Conservation (phyloP, 768 basidiomycete genomes). For the Coprinellus micaceus region DNA sequence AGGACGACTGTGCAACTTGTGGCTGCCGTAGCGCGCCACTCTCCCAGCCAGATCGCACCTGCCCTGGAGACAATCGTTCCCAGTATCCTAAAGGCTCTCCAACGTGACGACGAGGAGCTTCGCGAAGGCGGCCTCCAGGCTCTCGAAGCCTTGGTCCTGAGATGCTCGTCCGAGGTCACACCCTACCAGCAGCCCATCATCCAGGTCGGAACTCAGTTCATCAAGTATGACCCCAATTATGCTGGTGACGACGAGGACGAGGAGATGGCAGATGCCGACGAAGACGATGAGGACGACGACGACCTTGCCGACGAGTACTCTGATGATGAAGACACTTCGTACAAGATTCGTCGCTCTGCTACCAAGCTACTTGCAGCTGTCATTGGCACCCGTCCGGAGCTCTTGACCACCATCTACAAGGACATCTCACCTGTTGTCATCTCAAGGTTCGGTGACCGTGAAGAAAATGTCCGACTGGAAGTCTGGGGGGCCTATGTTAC, state of each 20-base stretch:
- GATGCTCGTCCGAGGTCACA: conserved; percentile 80
- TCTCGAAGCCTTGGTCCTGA: conserved; percentile 77
- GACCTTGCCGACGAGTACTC: conserved; percentile 70
- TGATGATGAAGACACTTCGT: conserved; percentile 97
- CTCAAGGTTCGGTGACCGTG: conserved; percentile 89
- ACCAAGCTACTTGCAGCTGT: conserved; percentile 85
- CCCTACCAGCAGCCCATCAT: conserved; percentile 67
- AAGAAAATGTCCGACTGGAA: conserved; percentile 91
- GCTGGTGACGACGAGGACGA: conserved; percentile 50
- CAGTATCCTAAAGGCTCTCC: conserved; percentile 62
- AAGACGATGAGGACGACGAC: conserved; percentile 80
- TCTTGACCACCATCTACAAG: conserved; percentile 74
- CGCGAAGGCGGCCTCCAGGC: conserved; percentile 84
- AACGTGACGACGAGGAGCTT: conserved; percentile 79
- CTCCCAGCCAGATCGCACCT: conserved; percentile 62
- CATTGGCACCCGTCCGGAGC: conserved; percentile 87
- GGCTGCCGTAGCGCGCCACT: conserved; percentile 74
- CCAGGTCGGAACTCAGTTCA: conserved; percentile 66
- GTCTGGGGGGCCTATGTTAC: conserved; percentile 83
- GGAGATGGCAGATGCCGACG: conserved; percentile 55
- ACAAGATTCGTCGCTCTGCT: conserved; percentile 92
- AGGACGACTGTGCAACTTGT: conserved; percentile 76
- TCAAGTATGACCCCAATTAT: conserved; percentile 88
- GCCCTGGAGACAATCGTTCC: conserved; percentile 63
- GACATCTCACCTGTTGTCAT: conserved; percentile 86